Conservation (phyloP, 2,329 filamentous ascomycete species). For the Colletotrichum sp. region DNA sequence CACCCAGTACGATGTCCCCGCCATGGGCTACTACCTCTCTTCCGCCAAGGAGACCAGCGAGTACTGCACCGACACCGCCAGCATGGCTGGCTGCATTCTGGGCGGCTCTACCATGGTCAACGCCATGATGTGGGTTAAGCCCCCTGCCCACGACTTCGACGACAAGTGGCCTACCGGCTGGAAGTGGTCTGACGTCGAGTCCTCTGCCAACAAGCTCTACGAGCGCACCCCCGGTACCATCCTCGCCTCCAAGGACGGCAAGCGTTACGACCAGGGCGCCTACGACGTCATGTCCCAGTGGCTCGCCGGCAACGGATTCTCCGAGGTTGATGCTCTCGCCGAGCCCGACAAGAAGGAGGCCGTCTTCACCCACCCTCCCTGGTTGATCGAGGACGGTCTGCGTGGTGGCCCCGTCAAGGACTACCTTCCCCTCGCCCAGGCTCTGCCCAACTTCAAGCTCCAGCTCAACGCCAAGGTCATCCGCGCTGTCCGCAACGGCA, state of each 20-base stretch:
- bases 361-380: conserved; percentile 24
- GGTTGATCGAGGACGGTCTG: conserved; percentile 22
- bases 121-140: conserved; percentile 30
- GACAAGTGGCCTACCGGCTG: conserved; percentile 23
- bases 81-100: conserved; percentile 34
- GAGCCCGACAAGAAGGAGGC: conserved; percentile 23
- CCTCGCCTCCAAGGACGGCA: conserved; percentile 21
- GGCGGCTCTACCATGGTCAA: conserved; percentile 34
- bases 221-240: conserved; percentile 24
- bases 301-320: conserved; percentile 20
- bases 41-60: conserved; percentile 19
- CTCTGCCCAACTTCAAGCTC: conserved; percentile 40
- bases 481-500: conserved; percentile 25
- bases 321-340: conserved; percentile 20
- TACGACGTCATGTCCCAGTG: conserved; percentile 21
- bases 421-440: conserved; percentile 43
- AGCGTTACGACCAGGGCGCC: conserved; percentile 24
- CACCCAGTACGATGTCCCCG: conserved; percentile 26
- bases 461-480: conserved; percentile 25
- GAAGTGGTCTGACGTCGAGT: conserved; percentile 23
- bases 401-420: conserved; percentile 28
- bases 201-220: conserved; percentile 24
- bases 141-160: conserved; percentile 21
- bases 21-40: conserved; percentile 21
- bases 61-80: conserved; percentile 31